A percentile compares a stretch with the other conserved stretches of the same genome.
Conservation (phyloP, 441 rosid genomes). For the Brassica hybrid region DNA sequence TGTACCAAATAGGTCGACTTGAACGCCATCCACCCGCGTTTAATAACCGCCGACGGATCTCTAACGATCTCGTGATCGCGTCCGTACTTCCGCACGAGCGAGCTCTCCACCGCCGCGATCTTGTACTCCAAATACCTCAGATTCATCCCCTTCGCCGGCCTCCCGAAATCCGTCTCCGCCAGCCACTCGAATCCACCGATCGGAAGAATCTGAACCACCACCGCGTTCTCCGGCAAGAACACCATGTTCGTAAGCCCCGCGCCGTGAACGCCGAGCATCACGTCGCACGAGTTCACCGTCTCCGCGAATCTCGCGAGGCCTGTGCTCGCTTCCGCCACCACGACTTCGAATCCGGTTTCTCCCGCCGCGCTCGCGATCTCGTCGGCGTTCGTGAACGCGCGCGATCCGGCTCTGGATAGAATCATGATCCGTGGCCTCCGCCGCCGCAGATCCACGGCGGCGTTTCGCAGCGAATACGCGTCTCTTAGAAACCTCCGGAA, state of each 20-base stretch:
- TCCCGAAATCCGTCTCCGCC: slow-evolving; percentile 52
- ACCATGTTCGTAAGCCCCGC: slow-evolving; percentile 90
- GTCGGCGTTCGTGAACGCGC: slow-evolving; percentile 56
- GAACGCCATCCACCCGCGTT: slow-evolving; percentile 65
- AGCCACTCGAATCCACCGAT: slow-evolving; percentile 76
- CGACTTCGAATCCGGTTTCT: slow-evolving; percentile 54
- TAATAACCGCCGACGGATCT: slow-evolving; percentile 51
- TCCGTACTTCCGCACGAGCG: slow-evolving; percentile 52
- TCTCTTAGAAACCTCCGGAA: slow-evolving; percentile 63
- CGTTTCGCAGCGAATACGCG: slow-evolving; percentile 53
- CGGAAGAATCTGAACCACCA: slow-evolving; percentile 71
- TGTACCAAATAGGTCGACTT: slow-evolving; percentile 66
- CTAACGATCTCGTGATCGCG: slow-evolving; percentile 57
- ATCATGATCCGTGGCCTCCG: slow-evolving; percentile 61
- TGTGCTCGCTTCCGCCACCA: slow-evolving; percentile 58
- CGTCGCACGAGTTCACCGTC: slow-evolving; percentile 74
- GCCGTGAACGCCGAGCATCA: slow-evolving; percentile 81
- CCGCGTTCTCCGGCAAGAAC: slow-evolving; percentile 75
- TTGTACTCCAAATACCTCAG: slow-evolving; percentile 71
- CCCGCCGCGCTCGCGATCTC: slow-evolving; percentile 54
- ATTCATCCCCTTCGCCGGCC: slow-evolving; percentile 68
- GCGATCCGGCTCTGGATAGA: slow-evolving; percentile 55
- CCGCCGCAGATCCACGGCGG: slow-evolving; percentile 38
- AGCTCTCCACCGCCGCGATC: slow-evolving; percentile 67
- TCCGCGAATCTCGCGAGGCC: slow-evolving; percentile 53